Evolutionary conservation across 805 yeast genomes (phyloP).

Genomic region (Candida manassasensis): DNA sequence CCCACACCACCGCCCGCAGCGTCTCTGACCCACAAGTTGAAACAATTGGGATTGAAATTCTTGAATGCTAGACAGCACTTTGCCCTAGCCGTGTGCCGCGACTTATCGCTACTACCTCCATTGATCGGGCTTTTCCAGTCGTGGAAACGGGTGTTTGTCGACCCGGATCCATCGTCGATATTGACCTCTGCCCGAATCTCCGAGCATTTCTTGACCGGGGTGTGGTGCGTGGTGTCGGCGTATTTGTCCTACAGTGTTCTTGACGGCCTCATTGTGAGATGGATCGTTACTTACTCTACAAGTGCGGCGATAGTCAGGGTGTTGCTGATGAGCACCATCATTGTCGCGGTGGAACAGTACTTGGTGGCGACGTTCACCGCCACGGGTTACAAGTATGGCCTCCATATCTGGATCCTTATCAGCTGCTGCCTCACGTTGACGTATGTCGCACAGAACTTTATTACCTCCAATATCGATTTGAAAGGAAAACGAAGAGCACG

Average conservation of each 20-base stretch:
- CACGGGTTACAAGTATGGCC: conserved; percentile 63
- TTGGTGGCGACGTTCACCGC: conserved; percentile 60
- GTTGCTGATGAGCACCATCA: conserved; percentile 72
- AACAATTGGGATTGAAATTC: conserved; percentile 63
- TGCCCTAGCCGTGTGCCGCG: conserved; percentile 72
- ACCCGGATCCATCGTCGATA: conserved; percentile 8
- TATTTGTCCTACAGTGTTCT: conserved; percentile 78
- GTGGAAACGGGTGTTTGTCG: conserved; percentile 31
- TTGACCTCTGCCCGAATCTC: conserved; percentile 63
- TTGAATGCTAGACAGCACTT: conserved; percentile 74
- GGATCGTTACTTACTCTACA: conserved; percentile 88
- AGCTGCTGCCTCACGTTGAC: conserved; percentile 77
- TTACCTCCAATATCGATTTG: conserved; percentile 68
- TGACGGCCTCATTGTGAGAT: conserved; percentile 86
- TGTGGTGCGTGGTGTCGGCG: conserved; percentile 92
- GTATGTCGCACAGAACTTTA: conserved; percentile 81
- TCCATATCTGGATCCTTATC: conserved; percentile 91
- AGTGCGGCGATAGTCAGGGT: conserved; percentile 86
- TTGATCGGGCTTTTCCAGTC: conserved; percentile 48
- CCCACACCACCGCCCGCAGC: conserved; percentile 6
- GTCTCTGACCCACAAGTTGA: conserved; percentile 19
- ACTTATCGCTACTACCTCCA: conserved; percentile 69
- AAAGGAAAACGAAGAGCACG: conserved; percentile 47
- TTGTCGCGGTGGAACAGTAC: conserved; percentile 66
- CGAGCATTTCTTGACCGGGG: conserved; percentile 73